Evolutionary conservation across 2,329 filamentous ascomycete species (phyloP).

Genomic region (Sclerotiophoma versabilis): DNA sequence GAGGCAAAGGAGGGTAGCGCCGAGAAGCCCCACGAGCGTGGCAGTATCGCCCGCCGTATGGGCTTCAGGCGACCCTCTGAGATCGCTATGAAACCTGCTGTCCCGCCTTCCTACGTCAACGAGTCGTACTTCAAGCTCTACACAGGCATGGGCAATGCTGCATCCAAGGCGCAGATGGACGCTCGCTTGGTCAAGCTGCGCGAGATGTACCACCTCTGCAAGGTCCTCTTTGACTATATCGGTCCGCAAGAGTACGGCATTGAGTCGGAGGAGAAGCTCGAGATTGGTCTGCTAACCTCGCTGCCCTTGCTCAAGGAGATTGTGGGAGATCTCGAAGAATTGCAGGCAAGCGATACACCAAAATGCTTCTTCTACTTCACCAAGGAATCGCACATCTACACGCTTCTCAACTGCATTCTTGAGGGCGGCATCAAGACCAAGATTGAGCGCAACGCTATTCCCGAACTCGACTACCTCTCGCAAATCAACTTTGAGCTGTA

Average conservation of each 20-base stretch:
- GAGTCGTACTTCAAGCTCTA: conserved; percentile 89
- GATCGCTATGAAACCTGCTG: conserved; percentile 31
- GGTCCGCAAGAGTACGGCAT: conserved; percentile 99
- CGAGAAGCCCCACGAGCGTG: conserved; percentile 47
- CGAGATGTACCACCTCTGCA: conserved; percentile 91
- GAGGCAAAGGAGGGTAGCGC: conserved; percentile 48
- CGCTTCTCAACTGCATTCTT: conserved; percentile 94
- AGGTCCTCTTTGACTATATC: conserved; percentile 97
- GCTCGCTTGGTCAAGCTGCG: conserved; percentile 85
- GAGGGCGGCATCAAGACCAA: conserved; percentile 97
- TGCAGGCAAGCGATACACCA: conserved; percentile 91
- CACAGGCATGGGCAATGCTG: conserved; percentile 68
- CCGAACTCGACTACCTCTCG: conserved; percentile 94
- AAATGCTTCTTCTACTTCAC: conserved; percentile 99
- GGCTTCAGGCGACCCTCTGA: conserved; percentile 63
- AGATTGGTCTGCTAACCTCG: conserved; percentile 94
- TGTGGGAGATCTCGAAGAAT: conserved; percentile 93
- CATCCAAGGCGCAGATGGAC: conserved; percentile 79
- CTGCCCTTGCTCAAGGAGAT: conserved; percentile 95
- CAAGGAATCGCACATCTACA: conserved; percentile 99
- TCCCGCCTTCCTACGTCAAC: conserved; percentile 48
- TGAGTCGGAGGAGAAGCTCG: conserved; percentile 93
- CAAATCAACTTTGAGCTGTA: conserved; percentile 99
- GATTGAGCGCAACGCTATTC: conserved; percentile 92
- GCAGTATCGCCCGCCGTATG: conserved; percentile 55